Base-by-base conservation (phyloP, 2,329 filamentous ascomycete species). In the Beauveria medogensis region DNA sequence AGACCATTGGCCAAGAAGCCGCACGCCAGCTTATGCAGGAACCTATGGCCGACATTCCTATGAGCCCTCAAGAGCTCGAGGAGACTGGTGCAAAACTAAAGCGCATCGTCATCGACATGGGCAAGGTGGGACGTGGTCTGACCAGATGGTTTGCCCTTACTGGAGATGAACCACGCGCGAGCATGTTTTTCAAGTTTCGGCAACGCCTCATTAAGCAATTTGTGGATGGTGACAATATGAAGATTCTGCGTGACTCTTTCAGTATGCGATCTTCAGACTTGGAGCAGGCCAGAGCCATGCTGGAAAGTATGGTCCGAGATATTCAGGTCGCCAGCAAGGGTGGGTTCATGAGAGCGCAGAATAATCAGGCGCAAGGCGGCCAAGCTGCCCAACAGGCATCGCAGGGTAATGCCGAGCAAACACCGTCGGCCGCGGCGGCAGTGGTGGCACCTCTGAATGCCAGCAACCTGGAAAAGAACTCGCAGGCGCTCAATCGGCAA, bases 131-230 rank as follows among this genome's bases (percentile, higher is more conserved):
- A 20, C 76, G 74, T 60, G 71, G 72, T 1, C 67, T 84, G 4
- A 72, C 69, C 30, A 76, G 71, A 24, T 83, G 80, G 80, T 84
- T 80, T 63, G 66, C 69, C 3, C 66, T 77, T 22, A 79, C 78
- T 1, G 73, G 72, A 18, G 80, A 84, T 61, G 81, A 84, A 59
- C 67, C 65, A 12, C 76, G 80, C 43, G 78, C 80, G 5, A 78
- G 73, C 64, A 74, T 77, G 71, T 84, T 82, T 64, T 82, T 83
- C 72, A 77, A 76, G 66, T 75, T 74, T 82, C 80, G 82, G 62
- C 71, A 77, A 30, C 81, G 80, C 12, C 73, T 86, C 37, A 65
- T 77, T 1, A 77, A 75, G 50, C 84, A 87, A 66, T 86, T 83
- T 63, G 67, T 69, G 5, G 79, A 84, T 61, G 77, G 76, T 16